Evolutionary conservation across 2,329 filamentous ascomycete genomes (phyloP).

Genomic region (Bipolaris bicolor): DNA sequence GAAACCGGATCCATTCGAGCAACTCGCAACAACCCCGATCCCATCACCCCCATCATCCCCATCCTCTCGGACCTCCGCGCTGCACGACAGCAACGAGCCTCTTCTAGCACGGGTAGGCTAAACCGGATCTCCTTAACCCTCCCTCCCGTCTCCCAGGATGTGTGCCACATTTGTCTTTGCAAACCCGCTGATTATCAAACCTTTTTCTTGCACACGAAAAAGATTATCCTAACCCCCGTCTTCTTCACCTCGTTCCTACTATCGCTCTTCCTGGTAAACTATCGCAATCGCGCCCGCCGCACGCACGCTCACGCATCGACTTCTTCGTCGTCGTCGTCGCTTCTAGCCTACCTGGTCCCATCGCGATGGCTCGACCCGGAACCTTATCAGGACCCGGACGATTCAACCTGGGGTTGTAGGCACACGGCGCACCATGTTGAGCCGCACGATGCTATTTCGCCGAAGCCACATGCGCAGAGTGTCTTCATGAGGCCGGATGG

Average conservation of each 20-base stretch:
- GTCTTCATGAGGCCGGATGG: conserved; percentile 11
- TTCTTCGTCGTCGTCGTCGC: background rate
- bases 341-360: conserved; percentile 32
- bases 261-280: conserved; percentile 68
- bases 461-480: conserved; percentile 11
- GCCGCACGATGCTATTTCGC: conserved; percentile 28
- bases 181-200: background rate
- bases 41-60: conserved; percentile 32
- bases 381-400: conserved; percentile 51
- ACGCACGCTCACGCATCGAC: conserved; percentile 39
- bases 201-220: background rate
- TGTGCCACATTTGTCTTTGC: no score
- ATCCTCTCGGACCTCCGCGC: conserved; percentile 26
- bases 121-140: background rate
- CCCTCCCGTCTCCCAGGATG: no score
- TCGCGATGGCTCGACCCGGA: conserved; percentile 47
- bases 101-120: conserved; percentile 34
- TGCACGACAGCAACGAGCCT: conserved; percentile 28
- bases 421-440: conserved; percentile 27
- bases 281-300: conserved; percentile 60
- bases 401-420: conserved; percentile 34
- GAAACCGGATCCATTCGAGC: conserved; percentile 39
- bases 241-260: conserved; percentile 69
- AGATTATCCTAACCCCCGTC: conserved; percentile 65
- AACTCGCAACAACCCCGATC: conserved; percentile 34